Base-by-base conservation (phyloP, 495 filamentous ascomycete species). In the Pseudomonodictys pantanalensis region DNA sequence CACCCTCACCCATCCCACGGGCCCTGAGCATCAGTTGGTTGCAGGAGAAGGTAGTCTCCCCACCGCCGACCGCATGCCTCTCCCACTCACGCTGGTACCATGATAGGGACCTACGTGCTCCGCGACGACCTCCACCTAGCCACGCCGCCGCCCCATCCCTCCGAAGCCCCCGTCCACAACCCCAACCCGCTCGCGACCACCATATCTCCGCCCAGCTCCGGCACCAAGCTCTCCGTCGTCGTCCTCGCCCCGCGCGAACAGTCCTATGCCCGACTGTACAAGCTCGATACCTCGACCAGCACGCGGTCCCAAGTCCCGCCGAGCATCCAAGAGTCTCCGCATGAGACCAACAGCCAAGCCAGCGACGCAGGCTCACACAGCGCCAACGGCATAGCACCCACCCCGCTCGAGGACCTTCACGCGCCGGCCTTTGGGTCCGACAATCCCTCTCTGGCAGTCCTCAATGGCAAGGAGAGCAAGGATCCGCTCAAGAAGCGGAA, bases 121-220 rank as follows among this genome's bases (percentile, higher is more conserved):
- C 84, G 86, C 71, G 92, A 97, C 71, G 88, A 95, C 69, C 78
- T 98, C 29, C 88, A 89, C 55, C 86, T 98, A 28, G 92, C 93
- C 42, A 97, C 91, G 54, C 92, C 93, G 52, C 93, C 91, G 53
- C 91, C 95, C 4, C 92, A 97, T 72, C 92, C 92, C 24, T 92
- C 91, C 51, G 95, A 97, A 77, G 85, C 89, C 30, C 91, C 90
- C 5, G 74, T 90, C 22, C 72, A 84, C 60, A 96, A 91, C 70
- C 84, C 87, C 10, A 98, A 97, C 67, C 92, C 92, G 33, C 84
- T 97, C 35, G 86, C 89, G 32, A 96, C 92, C 2, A 85, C 83
- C 15, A 87, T 89, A 24, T 81, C 82, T 30, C 89, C 91, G 10
- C 89, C 88, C 11, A 92, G 87, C 25, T 77, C 84, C 2, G 93